Conservation (phyloP, 192 early-diverging fungal genomes). For the Coemansia sp. region DNA sequence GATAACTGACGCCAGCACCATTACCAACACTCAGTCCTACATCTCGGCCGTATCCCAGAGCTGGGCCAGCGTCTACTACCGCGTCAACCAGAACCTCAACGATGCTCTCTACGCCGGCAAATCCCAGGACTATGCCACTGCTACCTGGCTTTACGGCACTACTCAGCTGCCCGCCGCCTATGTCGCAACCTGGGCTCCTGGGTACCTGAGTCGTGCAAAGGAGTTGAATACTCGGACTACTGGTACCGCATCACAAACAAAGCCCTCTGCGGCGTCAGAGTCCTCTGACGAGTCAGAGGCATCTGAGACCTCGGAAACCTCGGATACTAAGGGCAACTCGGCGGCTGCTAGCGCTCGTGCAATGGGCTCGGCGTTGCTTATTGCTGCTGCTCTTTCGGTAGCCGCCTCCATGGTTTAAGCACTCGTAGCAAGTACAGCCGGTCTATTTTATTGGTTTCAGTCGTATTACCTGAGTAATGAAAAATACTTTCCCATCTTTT, state of each 20-base stretch:
- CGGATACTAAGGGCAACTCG: conserved; percentile 1
- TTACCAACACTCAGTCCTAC: conserved; percentile 27
- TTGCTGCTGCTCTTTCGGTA: background rate
- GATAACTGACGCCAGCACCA: conserved; percentile 12
- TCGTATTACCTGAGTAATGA: no score
- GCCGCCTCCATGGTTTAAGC: background rate
- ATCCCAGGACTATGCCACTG: conserved; percentile 14
- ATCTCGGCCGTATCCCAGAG: conserved; percentile 3
- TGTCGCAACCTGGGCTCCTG: conserved; percentile 18
- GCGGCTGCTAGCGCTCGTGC: background rate
- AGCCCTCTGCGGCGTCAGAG: background rate
- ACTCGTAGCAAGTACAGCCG: background rate
- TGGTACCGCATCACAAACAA: background rate
- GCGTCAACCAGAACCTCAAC: conserved; percentile 32
- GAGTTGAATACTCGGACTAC: background rate
- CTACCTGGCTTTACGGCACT: conserved; percentile 41
- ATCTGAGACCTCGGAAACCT: background rate
- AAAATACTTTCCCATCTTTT: no score
- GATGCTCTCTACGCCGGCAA: background rate
- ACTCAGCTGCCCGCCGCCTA: conserved; percentile 21
- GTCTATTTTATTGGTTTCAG: background rate
- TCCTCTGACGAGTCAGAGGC: background rate
- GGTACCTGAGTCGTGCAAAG: conserved; percentile 18
- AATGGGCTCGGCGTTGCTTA: background rate
- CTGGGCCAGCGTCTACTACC: conserved; percentile 40